Conservation (phyloP, 371 early-diverging fungal species). For the Encephalitozoon intestinalis region DNA sequence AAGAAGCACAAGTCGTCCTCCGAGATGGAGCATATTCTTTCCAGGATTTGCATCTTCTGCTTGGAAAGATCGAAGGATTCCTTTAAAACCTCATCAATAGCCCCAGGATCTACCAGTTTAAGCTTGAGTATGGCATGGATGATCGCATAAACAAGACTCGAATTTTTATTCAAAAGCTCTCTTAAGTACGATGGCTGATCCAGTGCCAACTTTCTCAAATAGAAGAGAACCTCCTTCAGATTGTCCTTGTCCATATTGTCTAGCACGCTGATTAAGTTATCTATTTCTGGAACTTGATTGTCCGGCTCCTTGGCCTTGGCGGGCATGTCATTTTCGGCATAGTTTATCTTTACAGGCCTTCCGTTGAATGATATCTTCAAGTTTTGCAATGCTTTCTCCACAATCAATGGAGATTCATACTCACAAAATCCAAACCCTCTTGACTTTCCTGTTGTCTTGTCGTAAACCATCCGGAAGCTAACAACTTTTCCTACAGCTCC, state of each 20-base stretch:
- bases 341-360: constrained; percentile 61
- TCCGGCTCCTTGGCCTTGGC: constrained; percentile 27
- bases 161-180: constrained; percentile 50
- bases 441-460: constrained; percentile 60
- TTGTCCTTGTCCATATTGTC: constrained; percentile 56
- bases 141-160: constrained; percentile 51
- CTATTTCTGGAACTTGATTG: constrained; percentile 37
- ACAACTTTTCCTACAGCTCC: constrained; percentile 61
- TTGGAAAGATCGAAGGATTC: constrained; percentile 49
- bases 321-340: constrained; percentile 61
- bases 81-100: constrained; percentile 44
- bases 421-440: constrained; percentile 63
- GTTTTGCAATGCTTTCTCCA: constrained; percentile 60
- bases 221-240: constrained; percentile 58
- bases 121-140: constrained; percentile 50
- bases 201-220: constrained; percentile 59
- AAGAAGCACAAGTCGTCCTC: constrained; percentile 52
- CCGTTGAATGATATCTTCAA: constrained; percentile 61
- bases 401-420: constrained; percentile 61
- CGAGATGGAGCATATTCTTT: constrained; percentile 52
- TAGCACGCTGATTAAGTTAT: constrained; percentile 49
- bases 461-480: constrained; percentile 57
- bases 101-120: constrained; percentile 40
- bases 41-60: constrained; percentile 56
- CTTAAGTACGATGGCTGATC: constrained; percentile 59